Evolutionary conservation across 805 yeast species (phyloP).

Genomic region (Pichia phayaonensis): DNA sequence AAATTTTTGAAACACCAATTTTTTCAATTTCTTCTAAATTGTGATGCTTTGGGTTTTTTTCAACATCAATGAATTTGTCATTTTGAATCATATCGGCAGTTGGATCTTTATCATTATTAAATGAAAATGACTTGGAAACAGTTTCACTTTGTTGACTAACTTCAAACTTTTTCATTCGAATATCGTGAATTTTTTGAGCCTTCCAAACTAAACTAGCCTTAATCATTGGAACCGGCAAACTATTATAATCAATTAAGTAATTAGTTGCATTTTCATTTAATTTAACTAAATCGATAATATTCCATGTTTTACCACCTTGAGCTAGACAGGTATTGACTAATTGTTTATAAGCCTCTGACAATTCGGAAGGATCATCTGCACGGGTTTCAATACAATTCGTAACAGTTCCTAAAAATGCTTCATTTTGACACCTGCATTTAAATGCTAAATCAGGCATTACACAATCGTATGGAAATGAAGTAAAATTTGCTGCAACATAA

Average conservation of each 20-base stretch:
- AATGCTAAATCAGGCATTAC: slow-evolving; percentile 27
- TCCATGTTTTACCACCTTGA: slow-evolving; percentile 25
- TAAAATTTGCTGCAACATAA: slow-evolving; percentile 27
- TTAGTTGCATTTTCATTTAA: slow-evolving; percentile 25
- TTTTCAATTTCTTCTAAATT: slow-evolving; percentile 3
- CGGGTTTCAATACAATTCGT: slow-evolving; percentile 28
- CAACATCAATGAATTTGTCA: slow-evolving; percentile 2
- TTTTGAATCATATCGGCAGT: background rate
- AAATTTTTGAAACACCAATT: slow-evolving; percentile 7
- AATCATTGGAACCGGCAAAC: slow-evolving; percentile 7
- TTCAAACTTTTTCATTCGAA: background rate
- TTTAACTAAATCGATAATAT: slow-evolving; percentile 22
- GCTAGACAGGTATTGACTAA: slow-evolving; percentile 28
- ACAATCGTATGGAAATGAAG: slow-evolving; percentile 29
- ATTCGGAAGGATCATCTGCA: slow-evolving; percentile 21
- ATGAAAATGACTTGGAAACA: background rate
- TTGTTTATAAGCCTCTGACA: slow-evolving; percentile 27
- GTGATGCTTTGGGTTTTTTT: slow-evolving; percentile 3
- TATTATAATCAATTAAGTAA: slow-evolving; percentile 14
- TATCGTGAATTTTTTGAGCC: slow-evolving; percentile 1
- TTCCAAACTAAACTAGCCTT: slow-evolving; percentile 9
- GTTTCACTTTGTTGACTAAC: background rate
- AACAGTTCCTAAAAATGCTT: slow-evolving; percentile 30
- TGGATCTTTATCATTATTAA: background rate
- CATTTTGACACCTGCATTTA: slow-evolving; percentile 29